A percentile compares a stretch with the other conserved stretches of the same genome.
These are phyloP conservation scores for Ichthyophonus hoferi DNA, from an alignment of 208 protist species.

Conservation along the genomic window DNA sequence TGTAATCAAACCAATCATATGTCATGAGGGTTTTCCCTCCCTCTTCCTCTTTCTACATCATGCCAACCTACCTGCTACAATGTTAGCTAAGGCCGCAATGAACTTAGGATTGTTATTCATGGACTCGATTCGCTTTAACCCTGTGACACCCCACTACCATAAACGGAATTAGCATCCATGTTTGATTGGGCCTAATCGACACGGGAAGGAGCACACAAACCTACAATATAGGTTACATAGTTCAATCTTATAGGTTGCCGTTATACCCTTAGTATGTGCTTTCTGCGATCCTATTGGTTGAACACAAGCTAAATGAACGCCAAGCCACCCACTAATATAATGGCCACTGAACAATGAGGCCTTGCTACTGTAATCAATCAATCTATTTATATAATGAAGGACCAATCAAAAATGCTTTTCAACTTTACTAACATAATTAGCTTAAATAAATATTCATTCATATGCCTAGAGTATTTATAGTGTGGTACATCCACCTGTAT, in stretches of 20 bases:
- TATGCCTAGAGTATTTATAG: background rate
- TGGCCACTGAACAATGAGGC: too few relatives aligned
- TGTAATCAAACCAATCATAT: background rate
- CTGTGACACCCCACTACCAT: background rate
- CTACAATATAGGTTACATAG: background rate
- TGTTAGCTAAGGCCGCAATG: background rate
- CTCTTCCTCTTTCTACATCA: background rate
- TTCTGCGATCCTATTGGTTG: too few relatives aligned
- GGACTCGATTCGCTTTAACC: background rate
- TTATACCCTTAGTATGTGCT: too few relatives aligned
- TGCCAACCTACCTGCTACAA: background rate
- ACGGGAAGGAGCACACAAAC: too few relatives aligned
- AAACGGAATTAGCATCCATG: too few relatives aligned
- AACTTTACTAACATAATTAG: background rate
- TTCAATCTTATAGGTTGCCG: too few relatives aligned
- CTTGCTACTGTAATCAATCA: background rate
- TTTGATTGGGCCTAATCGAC: too few relatives aligned
- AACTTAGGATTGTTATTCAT: constrained; percentile 25
- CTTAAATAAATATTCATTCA: background rate
- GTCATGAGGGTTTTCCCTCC: background rate
- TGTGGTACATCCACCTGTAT: background rate
- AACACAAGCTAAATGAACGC: too few relatives aligned
- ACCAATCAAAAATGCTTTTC: background rate
- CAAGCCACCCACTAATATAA: too few relatives aligned
- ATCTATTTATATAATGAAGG: background rate